Conservation (phyloP, 83 land plant genomes). For the Picea abies region DNA sequence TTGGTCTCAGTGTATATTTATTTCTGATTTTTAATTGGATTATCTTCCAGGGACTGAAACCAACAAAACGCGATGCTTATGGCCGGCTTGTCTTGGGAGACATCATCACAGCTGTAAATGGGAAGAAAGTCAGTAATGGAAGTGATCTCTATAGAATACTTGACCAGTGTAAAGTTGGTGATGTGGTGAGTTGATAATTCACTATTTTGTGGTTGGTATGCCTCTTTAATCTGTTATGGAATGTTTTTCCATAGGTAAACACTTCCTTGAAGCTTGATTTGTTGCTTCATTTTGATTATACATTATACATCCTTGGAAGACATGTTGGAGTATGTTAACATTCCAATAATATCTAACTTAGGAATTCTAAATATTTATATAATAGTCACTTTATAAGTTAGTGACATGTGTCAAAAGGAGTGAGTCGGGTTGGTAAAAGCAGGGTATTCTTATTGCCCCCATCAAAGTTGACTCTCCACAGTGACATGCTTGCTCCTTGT, state of each 20-base stretch:
- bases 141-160: slow-evolving; percentile 95
- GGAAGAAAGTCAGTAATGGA: slow-evolving; percentile 85
- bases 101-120: slow-evolving; percentile 90
- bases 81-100: slow-evolving; percentile 95
- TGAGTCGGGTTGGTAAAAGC: no score
- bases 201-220: not conserved
- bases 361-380: no score
- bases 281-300: not conserved
- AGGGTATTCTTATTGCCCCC: no score
- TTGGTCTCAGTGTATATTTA: not conserved
- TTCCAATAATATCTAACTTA: not conserved
- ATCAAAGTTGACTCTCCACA: no score
- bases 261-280: not conserved
- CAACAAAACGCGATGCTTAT: slow-evolving; percentile 92
- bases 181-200: slow-evolving; percentile 38
- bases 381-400: no score
- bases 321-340: not conserved
- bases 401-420: no score
- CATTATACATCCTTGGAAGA: not conserved
- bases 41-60: slow-evolving; percentile 71
- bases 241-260: not conserved
- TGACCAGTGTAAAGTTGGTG: slow-evolving; percentile 87
- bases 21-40: slow-evolving; percentile 10
- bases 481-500: no score
- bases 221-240: not conserved